These are phyloP conservation scores for Ogataea glucozyma DNA, from an alignment of 805 yeast genomes.

Conservation along the genomic window DNA sequence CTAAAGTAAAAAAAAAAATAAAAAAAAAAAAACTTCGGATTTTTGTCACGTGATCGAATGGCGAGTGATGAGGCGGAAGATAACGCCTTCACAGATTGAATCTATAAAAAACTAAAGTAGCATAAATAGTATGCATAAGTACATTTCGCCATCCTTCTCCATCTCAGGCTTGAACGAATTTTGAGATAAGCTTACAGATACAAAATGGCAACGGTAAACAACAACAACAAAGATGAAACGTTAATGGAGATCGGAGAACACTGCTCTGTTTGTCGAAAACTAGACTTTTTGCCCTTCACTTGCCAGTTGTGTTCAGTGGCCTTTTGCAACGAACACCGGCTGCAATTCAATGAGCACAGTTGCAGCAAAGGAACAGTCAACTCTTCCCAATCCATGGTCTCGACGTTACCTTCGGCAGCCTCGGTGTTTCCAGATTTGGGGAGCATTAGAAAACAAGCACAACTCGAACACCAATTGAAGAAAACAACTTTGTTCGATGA, in stretches of 20 bases:
- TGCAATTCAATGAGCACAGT: constrained; percentile 35
- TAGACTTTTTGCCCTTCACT: constrained; percentile 59
- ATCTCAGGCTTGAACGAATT: neutral
- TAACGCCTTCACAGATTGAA: constrained; percentile 2
- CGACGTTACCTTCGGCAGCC: constrained; percentile 41
- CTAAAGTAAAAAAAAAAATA: neutral
- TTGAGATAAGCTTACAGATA: neutral
- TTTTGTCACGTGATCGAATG: neutral
- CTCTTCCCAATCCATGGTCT: constrained; percentile 5
- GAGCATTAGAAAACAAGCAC: constrained; percentile 41
- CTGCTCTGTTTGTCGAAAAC: constrained; percentile 50
- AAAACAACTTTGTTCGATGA: constrained; percentile 18
- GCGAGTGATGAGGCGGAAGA: neutral
- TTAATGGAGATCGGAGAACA: constrained; percentile 60
- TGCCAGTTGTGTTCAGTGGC: constrained; percentile 44
- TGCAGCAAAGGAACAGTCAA: constrained; percentile 21
- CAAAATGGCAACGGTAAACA: constrained; percentile 15
- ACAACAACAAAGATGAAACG: constrained; percentile 28
- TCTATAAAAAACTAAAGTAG: neutral
- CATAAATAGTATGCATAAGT: neutral
- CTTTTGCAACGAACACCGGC: constrained; percentile 54
- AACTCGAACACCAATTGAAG: constrained; percentile 21
- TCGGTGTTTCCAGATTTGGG: constrained; percentile 54
- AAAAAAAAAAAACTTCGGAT: neutral
- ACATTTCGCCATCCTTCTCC: neutral